Base-by-base conservation (phyloP, 2,329 filamentous ascomycete genomes). In the Epichloe aotearoae region DNA sequence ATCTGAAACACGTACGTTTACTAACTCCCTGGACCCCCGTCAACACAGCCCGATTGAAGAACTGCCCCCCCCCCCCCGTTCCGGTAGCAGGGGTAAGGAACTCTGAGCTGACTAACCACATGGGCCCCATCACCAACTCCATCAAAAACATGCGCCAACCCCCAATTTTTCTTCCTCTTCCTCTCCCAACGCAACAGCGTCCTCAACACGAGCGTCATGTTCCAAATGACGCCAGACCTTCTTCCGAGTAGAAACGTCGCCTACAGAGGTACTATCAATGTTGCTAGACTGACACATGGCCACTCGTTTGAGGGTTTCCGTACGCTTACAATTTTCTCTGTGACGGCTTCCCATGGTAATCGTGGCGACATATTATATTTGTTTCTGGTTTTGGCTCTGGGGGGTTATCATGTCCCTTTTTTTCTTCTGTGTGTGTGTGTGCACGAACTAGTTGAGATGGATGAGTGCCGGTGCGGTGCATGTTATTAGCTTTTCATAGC, bases 231-330 rank as follows among this genome's bases (percentile, higher is more conserved):
- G 55, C 52, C 26, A 55, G 52, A 51, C 52, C 57, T 58, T 56
- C 47, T 54, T 44, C 48, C 43, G 42, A 46, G 59, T 63, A 58
- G 60, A 57, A 57, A 55, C 54, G 55, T 54, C 57, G 54, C 47
- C 42, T 40, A 37, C 33, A 41, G 47, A 53, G 51, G 53, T 53
- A 41, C 42, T 19, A 47, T 57, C 15, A 17, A 30, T 33, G 48
- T 64, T 69, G 67, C 67, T 55, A 69, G 66, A 69, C 60, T 10
- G 64, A 66, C 38, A 49, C 53, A 65, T 38, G 41, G 50, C 66
- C 67, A 64, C 66, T 68, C 59, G 67, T 69, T 69, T 69, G 69
- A 72, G 68, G 69, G 69, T 67, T 65, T 63, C 57, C 64, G 65
- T 59, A 50, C 49, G 34, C 5, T 17, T 17, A 19, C 1, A 17